These are phyloP conservation scores for Zangia roseola DNA, from an alignment of 768 basidiomycete genomes.

Conservation along the genomic window DNA sequence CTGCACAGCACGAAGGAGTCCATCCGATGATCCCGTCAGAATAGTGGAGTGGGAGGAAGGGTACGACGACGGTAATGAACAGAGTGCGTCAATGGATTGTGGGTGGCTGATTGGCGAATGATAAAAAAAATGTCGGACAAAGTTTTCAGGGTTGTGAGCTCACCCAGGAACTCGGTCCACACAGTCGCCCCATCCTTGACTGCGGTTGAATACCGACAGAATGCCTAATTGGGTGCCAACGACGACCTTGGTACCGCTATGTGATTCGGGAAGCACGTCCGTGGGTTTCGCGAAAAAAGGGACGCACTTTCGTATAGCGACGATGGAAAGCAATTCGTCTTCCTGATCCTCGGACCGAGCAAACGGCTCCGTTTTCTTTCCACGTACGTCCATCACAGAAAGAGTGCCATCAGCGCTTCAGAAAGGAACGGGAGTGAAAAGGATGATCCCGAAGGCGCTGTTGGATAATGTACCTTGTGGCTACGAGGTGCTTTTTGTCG, in stretches of 20 bases:
- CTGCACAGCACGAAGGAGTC: conserved; percentile 82
- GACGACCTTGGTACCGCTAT: conserved; percentile 73
- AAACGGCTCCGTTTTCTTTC: conserved; percentile 72
- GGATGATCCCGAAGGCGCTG: background rate
- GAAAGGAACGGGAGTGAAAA: background rate
- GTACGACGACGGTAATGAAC: conserved; percentile 62
- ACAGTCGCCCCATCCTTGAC: conserved; percentile 87
- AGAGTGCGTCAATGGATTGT: conserved; percentile 85
- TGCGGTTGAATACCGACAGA: conserved; percentile 85
- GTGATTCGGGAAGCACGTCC: background rate
- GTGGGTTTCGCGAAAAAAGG: background rate
- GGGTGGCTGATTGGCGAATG: conserved; percentile 64
- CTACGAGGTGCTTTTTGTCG: conserved; percentile 80
- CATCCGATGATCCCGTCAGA: conserved; percentile 90
- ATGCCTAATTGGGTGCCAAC: conserved; percentile 91
- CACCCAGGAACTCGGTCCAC: conserved; percentile 88
- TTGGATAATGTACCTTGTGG: conserved; percentile 65
- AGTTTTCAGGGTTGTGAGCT: conserved; percentile 22
- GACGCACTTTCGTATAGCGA: conserved; percentile 76
- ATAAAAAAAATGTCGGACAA: conserved; percentile 6
- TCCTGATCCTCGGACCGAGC: conserved; percentile 95
- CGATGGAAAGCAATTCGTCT: conserved; percentile 86
- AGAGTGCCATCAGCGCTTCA: conserved; percentile 88
- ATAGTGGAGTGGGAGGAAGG: conserved; percentile 66
- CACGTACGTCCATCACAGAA: conserved; percentile 88